phyloP scores from a whole-genome alignment of 352 stramenopile species.

The Pythium periplocum region DNA sequence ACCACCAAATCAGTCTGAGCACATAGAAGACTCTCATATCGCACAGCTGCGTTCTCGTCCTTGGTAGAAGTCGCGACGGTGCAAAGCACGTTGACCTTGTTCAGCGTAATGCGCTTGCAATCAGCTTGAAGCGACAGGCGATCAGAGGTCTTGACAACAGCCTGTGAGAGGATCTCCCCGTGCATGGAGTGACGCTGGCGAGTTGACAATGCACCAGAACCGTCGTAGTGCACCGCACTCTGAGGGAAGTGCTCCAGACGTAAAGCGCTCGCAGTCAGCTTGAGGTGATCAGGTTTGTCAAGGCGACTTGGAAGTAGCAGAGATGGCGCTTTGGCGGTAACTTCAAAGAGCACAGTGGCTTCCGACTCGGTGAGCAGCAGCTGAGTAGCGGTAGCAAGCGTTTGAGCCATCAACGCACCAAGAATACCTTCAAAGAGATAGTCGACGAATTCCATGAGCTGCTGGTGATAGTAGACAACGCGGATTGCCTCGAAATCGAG shows the following conservation, averaged over 20 bases:
- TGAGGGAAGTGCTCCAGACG: conserved; percentile 56
- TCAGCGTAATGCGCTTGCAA: conserved; percentile 36
- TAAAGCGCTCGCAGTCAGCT: conserved; percentile 49
- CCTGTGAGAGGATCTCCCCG: not conserved
- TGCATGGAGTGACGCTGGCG: conserved; percentile 8
- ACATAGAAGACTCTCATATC: conserved; percentile 24
- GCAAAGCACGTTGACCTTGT: conserved; percentile 52
- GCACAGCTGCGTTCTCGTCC: not conserved
- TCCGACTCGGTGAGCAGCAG: conserved; percentile 62
- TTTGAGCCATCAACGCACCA: conserved; percentile 65
- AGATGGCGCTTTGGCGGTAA: conserved; percentile 52
- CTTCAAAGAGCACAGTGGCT: conserved; percentile 41
- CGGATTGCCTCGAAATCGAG: conserved; percentile 59
- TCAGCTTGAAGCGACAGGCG: conserved; percentile 21
- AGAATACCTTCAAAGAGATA: conserved; percentile 82
- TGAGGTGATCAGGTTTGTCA: conserved; percentile 43
- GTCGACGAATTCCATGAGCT: conserved; percentile 75
- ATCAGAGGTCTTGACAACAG: not conserved
- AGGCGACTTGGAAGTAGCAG: conserved; percentile 62
- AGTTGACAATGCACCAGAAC: conserved; percentile 15
- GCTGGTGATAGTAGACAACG: conserved; percentile 84
- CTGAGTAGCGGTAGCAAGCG: conserved; percentile 64
- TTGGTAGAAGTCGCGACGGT: conserved; percentile 1
- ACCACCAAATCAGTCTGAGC: conserved; percentile 45
- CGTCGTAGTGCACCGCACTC: conserved; percentile 47